Base-by-base conservation (phyloP, 441 rosid genomes). In the Populus hybrid region DNA sequence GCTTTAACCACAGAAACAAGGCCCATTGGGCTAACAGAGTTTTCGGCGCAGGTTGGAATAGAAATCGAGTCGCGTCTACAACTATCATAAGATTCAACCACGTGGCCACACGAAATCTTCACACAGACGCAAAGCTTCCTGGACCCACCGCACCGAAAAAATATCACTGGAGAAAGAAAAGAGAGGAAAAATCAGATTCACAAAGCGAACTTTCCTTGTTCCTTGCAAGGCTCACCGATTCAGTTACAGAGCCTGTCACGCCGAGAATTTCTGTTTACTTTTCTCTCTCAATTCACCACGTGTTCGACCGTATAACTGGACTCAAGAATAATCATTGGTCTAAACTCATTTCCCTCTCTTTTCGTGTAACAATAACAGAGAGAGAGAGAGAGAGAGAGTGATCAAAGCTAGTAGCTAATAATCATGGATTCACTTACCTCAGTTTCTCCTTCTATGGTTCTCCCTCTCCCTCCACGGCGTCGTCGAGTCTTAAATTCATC, bases 341-440 rank as follows among this genome's bases (percentile, higher is more conserved):
- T 6, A 35, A 46, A 46, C 28, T 30, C 61, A 7, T 16, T 72
- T 53, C 8, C 40, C 46, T 70, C 11, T 68, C 6, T 19, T 42
- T 42, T 23, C 7, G 3, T 7, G 26, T 40, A 21, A 42, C 24
- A 35, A 5, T 16, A 21, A 28, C 5, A 63, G 7, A 38, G 24
- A 24, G 24, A 24, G 7, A 11, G 57, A 34, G 40, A 59, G 23
- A 18, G 75, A 53, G 26, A 18, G 46, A 14, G 61, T 24, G 61
- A 71, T 71, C 16, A 28, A 3, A 23, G 72, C 53, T 36, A 69
- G 72, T 69, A 21, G 12, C 6, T 18, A 7, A 16, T 10, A 57
- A 65, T 35, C 68, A 94, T 93, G 99, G 98, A 95, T 75, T 86
- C 96, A 8, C 82, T 93, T 19, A 75, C 92, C 7, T 85, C 88